Conservation (phyloP, 2,329 filamentous ascomycete genomes). For the Plectosphaerella plurivora region DNA sequence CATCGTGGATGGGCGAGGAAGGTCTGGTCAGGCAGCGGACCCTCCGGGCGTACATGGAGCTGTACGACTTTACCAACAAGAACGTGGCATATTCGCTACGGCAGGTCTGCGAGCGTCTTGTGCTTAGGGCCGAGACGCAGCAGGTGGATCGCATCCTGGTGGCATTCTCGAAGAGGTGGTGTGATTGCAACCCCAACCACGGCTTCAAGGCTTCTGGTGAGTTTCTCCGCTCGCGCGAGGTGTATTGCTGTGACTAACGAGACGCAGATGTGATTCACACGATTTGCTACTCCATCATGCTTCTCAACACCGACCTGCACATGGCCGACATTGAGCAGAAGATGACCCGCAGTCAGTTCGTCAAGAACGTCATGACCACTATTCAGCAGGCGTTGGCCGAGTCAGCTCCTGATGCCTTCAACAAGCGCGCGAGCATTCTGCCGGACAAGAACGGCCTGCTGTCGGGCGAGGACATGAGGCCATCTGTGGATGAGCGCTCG, state of each 20-base stretch:
- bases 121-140: constrained; percentile 88
- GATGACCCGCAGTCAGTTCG: constrained; percentile 92
- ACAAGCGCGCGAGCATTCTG: constrained; percentile 51
- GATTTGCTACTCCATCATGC: constrained; percentile 91
- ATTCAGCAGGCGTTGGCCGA: constrained; percentile 74
- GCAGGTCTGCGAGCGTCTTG: constrained; percentile 73
- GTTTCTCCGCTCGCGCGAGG: constrained; percentile 21
- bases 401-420: constrained; percentile 61
- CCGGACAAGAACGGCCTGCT: constrained; percentile 32
- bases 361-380: constrained; percentile 94
- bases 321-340: constrained; percentile 92
- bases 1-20: constrained; percentile 83
- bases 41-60: constrained; percentile 77
- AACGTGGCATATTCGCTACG: constrained; percentile 78
- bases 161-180: constrained; percentile 86
- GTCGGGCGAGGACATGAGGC: constrained; percentile 23
- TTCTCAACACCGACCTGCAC: constrained; percentile 94
- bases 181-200: constrained; percentile 85
- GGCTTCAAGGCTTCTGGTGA: constrained; percentile 85
- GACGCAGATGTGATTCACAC: constrained; percentile 84
- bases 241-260: constrained; percentile 22
- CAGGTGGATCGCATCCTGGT: constrained; percentile 94
- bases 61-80: constrained; percentile 80
- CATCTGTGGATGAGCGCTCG: constrained; percentile 32
- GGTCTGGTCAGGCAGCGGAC: constrained; percentile 54